These are phyloP conservation scores for Pulchroboletus neoregius DNA, from an alignment of 1,284 basidiomycete species.

Conservation along the genomic window DNA sequence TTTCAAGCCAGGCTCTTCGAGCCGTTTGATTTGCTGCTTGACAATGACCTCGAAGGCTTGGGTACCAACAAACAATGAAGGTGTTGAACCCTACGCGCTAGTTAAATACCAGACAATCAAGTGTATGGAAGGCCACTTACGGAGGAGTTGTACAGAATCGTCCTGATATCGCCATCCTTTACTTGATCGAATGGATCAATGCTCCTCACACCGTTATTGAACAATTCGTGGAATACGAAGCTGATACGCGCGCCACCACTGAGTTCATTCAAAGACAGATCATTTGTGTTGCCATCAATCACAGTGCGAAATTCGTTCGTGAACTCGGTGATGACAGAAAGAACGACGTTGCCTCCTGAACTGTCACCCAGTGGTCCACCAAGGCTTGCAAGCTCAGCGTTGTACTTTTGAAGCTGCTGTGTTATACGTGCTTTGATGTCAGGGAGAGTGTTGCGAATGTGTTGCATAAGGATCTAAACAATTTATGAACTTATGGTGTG, in stretches of 20 bases:
- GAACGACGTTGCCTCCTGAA: slow-evolving; percentile 84
- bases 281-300: slow-evolving; percentile 96
- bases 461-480: slow-evolving; percentile 90
- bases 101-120: slow-evolving; percentile 1
- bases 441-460: slow-evolving; percentile 92
- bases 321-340: slow-evolving; percentile 97
- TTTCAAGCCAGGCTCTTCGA: slow-evolving; percentile 91
- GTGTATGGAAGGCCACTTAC: slow-evolving; percentile 41
- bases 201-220: slow-evolving; percentile 91
- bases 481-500: slow-evolving; percentile 8
- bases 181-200: slow-evolving; percentile 99
- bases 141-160: slow-evolving; percentile 94
- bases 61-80: slow-evolving; percentile 93
- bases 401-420: slow-evolving; percentile 84
- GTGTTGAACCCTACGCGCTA: slow-evolving; percentile 77
- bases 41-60: slow-evolving; percentile 97
- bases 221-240: slow-evolving; percentile 98
- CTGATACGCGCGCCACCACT: slow-evolving; percentile 96
- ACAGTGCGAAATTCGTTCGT: slow-evolving; percentile 93
- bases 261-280: slow-evolving; percentile 90
- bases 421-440: slow-evolving; percentile 95
- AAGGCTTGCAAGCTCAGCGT: slow-evolving; percentile 77
- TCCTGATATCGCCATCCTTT: slow-evolving; percentile 96
- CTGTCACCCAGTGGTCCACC: slow-evolving; percentile 85
- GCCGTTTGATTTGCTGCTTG: slow-evolving; percentile 95